Conservation (phyloP, 1,284 basidiomycete genomes). For the Leccinum huronense region DNA sequence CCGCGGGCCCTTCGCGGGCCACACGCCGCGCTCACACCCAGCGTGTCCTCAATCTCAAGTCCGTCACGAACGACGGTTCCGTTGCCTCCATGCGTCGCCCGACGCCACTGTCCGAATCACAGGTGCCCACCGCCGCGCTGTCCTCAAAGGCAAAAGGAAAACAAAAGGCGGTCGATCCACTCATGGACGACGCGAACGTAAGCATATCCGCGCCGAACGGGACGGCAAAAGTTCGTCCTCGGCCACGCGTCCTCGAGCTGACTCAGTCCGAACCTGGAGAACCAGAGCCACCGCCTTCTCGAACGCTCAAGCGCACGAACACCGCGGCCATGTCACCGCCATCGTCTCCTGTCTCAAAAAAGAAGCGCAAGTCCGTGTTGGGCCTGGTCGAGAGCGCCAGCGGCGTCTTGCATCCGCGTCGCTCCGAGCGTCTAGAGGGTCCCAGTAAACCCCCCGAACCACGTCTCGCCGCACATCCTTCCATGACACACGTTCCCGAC, state of each 20-base stretch:
- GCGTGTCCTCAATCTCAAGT: conserved; percentile 44
- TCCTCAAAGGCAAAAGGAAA: conserved; percentile 35
- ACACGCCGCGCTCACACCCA: conserved; percentile 64
- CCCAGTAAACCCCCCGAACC: conserved; percentile 20
- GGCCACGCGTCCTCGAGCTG: conserved; percentile 1
- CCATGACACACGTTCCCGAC: neutral
- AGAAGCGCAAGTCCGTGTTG: conserved; percentile 27
- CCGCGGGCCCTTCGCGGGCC: conserved; percentile 51
- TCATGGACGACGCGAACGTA: conserved; percentile 13
- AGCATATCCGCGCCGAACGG: conserved; percentile 19
- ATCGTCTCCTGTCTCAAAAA: conserved; percentile 22
- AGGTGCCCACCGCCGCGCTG: conserved; percentile 9
- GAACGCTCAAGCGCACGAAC: conserved; percentile 21
- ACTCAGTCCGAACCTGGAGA: neutral
- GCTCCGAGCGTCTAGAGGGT: conserved; percentile 28
- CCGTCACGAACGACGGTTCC: conserved; percentile 15
- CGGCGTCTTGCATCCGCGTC: conserved; percentile 14
- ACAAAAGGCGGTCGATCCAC: conserved; percentile 40
- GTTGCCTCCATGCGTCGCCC: conserved; percentile 12
- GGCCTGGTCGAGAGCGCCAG: conserved; percentile 11
- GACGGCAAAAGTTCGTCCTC: conserved; percentile 12
- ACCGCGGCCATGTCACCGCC: conserved; percentile 19
- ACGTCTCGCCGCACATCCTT: neutral
- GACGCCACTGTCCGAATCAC: conserved; percentile 5
- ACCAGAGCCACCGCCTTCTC: conserved; percentile 5